phyloP scores from a whole-genome alignment of 2,329 filamentous ascomycete genomes.

The Ceratocystis cubensis region DNA sequence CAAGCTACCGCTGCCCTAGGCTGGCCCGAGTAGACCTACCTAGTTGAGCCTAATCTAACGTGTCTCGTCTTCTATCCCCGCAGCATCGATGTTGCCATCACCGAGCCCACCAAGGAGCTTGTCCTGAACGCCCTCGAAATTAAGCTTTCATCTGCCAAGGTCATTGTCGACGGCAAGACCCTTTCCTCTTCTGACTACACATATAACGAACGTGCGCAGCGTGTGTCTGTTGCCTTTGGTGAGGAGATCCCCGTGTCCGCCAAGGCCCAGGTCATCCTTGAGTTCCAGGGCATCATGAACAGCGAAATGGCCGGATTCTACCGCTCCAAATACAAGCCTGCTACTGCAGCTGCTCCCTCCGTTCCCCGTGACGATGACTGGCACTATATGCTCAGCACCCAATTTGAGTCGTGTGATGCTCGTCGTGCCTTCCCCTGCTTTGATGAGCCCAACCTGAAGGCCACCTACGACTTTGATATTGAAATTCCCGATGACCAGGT shows the following conservation, averaged over 20 bases:
- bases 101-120: slow-evolving; percentile 60
- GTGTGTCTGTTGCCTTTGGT: slow-evolving; percentile 64
- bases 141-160: slow-evolving; percentile 54
- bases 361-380: slow-evolving; percentile 61
- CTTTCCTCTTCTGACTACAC: slow-evolving; percentile 48
- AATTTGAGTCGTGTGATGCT: slow-evolving; percentile 95
- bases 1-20: neutral
- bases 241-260: slow-evolving; percentile 55
- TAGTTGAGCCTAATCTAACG: neutral
- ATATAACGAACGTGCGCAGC: slow-evolving; percentile 75
- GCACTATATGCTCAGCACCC: slow-evolving; percentile 78
- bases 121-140: slow-evolving; percentile 78
- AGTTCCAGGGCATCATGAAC: slow-evolving; percentile 74
- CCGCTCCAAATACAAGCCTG: slow-evolving; percentile 83
- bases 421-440: slow-evolving; percentile 94
- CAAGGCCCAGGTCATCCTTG: slow-evolving; percentile 54
- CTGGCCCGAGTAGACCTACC: neutral
- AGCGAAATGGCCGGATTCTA: slow-evolving; percentile 90
- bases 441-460: slow-evolving; percentile 94
- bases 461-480: slow-evolving; percentile 86
- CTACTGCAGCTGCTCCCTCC: slow-evolving; percentile 55
- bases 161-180: slow-evolving; percentile 34
- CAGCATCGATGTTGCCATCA: slow-evolving; percentile 63
- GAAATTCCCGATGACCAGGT: slow-evolving; percentile 82
- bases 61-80: slow-evolving; percentile 13